phyloP scores from a whole-genome alignment of 306 rosid genomes.

The Quercus parvula region DNA sequence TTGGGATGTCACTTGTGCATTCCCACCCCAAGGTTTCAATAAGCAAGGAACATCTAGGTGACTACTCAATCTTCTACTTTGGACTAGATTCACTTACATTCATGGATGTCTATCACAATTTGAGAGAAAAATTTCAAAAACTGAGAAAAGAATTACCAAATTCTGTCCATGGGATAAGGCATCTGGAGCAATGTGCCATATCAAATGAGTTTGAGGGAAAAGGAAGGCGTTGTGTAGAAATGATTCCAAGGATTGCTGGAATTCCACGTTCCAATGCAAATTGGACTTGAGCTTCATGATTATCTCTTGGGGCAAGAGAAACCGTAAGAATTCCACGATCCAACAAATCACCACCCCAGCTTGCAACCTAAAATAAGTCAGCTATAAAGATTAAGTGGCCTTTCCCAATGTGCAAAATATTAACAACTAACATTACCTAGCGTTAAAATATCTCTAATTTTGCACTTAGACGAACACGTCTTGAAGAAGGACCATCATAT shows the following conservation, averaged over 20 bases:
- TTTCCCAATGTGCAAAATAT: not conserved
- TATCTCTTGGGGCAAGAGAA: constrained; percentile 99
- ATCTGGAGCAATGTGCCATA: constrained; percentile 99
- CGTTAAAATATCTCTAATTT: not conserved
- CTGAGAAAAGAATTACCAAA: constrained; percentile 58
- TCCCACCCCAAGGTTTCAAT: not conserved
- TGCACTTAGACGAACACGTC: not conserved
- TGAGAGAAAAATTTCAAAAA: not conserved
- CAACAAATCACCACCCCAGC: constrained; percentile 99
- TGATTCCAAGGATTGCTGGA: constrained; percentile 94
- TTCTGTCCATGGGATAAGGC: constrained; percentile 99
- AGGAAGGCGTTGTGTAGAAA: constrained; percentile 96
- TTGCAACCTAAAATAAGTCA: constrained; percentile 72
- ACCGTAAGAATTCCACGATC: constrained; percentile 85
- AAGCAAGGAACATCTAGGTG: not conserved
- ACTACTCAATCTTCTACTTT: not conserved
- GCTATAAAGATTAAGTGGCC: constrained; percentile 15
- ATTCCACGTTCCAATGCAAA: constrained; percentile 98
- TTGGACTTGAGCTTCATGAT: constrained; percentile 99
- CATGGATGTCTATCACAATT: not conserved
- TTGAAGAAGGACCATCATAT: not conserved
- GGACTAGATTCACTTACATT: constrained; percentile 5
- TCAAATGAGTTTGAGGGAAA: constrained; percentile 93
- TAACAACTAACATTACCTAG: not conserved
- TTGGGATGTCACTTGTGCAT: not conserved